phyloP scores from a whole-genome alignment of 352 stramenopile species.

The Saprolegnia diclina region DNA sequence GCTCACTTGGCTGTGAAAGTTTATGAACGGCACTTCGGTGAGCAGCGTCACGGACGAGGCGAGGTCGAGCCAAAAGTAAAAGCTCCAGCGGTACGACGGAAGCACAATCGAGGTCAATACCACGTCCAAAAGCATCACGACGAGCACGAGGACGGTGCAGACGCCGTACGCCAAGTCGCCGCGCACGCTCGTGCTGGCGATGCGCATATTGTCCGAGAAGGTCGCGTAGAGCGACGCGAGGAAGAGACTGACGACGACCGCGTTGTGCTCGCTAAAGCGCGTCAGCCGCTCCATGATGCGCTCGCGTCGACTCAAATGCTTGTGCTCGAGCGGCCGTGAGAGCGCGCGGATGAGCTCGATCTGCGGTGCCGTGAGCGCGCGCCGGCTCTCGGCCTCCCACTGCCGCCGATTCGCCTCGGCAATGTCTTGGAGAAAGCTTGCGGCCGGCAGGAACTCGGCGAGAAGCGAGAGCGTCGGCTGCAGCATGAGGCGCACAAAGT shows the following conservation, averaged over 20 bases:
- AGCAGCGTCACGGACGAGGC: conserved; percentile 80
- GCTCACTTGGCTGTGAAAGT: background rate
- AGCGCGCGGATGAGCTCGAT: conserved; percentile 12
- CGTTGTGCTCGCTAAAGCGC: background rate
- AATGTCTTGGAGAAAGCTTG: conserved; percentile 9
- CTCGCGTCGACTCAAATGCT: background rate
- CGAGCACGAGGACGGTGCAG: conserved; percentile 81
- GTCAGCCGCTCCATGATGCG: background rate
- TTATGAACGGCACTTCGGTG: conserved; percentile 49
- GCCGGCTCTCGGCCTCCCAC: conserved; percentile 11
- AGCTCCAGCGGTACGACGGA: conserved; percentile 77
- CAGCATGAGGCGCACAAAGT: conserved; percentile 25
- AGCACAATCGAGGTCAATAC: conserved; percentile 64
- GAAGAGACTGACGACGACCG: conserved; percentile 56
- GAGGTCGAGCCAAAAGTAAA: conserved; percentile 88
- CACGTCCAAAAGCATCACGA: conserved; percentile 88
- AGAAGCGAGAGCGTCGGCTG: conserved; percentile 17
- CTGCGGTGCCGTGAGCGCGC: background rate
- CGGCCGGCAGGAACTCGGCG: conserved; percentile 1
- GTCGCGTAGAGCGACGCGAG: conserved; percentile 89
- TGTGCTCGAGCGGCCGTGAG: background rate
- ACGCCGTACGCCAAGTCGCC: conserved; percentile 81
- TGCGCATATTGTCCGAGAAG: conserved; percentile 88
- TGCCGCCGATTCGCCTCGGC: conserved; percentile 11
- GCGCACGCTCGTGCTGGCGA: conserved; percentile 57